phyloP scores from a whole-genome alignment of 441 rosid genomes.

The Viola pubescens region DNA sequence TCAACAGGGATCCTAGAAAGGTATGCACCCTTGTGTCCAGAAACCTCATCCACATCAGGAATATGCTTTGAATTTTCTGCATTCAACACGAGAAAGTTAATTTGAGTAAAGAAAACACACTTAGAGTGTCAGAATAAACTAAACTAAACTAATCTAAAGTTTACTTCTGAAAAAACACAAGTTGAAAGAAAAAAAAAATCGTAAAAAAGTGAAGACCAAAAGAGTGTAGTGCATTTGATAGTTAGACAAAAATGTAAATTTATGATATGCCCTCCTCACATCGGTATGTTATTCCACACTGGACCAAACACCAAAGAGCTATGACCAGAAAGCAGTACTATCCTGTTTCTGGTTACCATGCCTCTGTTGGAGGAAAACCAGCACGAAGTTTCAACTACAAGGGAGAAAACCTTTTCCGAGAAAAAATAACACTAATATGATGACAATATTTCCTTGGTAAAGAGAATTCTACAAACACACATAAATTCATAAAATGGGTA shows the following conservation, averaged over 20 bases:
- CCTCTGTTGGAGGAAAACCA: background rate
- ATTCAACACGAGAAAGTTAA: slow-evolving; percentile 15
- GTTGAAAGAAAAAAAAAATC: too few relatives aligned
- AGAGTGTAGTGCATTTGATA: too few relatives aligned
- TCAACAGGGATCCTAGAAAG: slow-evolving; percentile 59
- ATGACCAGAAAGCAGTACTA: too few relatives aligned
- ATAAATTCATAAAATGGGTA: background rate
- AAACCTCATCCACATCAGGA: slow-evolving; percentile 50
- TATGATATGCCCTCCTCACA: too few relatives aligned
- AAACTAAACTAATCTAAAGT: too few relatives aligned
- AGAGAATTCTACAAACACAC: background rate
- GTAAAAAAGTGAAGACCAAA: too few relatives aligned
- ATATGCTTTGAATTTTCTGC: slow-evolving; percentile 56
- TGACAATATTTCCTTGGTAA: background rate
- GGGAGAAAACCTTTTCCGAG: background rate
- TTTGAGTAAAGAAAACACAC: slow-evolving; percentile 5
- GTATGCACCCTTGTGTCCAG: slow-evolving; percentile 57
- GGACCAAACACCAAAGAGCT: too few relatives aligned
- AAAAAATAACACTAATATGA: background rate
- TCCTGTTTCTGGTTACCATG: too few relatives aligned
- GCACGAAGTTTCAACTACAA: background rate
- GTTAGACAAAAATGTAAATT: too few relatives aligned
- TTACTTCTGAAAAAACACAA: too few relatives aligned
- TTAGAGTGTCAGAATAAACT: background rate
- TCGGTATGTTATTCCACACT: too few relatives aligned